phyloP scores from a whole-genome alignment of 2,329 filamentous ascomycete species.

The Bipolaris gigantea region DNA sequence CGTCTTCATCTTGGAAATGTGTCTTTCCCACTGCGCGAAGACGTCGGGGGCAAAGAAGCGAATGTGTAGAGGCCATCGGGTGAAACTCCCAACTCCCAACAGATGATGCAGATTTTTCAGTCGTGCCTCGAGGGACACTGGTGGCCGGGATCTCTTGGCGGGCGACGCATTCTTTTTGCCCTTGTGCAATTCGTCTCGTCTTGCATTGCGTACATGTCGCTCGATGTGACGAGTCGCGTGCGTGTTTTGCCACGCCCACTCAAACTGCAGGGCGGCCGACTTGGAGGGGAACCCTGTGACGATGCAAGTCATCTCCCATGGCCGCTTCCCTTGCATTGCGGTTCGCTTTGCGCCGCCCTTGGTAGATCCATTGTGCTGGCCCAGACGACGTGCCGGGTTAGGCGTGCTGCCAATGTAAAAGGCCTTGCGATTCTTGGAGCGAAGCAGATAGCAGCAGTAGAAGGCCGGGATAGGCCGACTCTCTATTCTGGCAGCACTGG shows the following conservation, averaged over 20 bases:
- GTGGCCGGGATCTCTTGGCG: constrained; percentile 51
- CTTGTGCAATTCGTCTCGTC: constrained; percentile 40
- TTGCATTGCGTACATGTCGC: constrained; percentile 34
- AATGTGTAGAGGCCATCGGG: constrained; percentile 77
- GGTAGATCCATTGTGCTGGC: constrained; percentile 85
- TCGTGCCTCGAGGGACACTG: constrained; percentile 66
- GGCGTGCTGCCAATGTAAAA: constrained; percentile 93
- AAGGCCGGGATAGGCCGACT: constrained; percentile 71
- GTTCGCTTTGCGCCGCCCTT: constrained; percentile 83
- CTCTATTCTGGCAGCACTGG: constrained; percentile 21
- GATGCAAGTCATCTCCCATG: constrained; percentile 79
- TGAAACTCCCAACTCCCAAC: constrained; percentile 76
- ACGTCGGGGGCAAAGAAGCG: constrained; percentile 77
- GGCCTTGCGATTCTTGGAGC: constrained; percentile 72
- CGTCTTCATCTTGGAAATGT: constrained; percentile 35
- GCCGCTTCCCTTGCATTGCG: constrained; percentile 66
- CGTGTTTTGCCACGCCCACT: constrained; percentile 94
- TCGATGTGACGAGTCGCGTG: constrained; percentile 79
- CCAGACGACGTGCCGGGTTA: constrained; percentile 78
- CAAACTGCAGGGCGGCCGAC: constrained; percentile 88
- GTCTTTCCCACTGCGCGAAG: constrained; percentile 67
- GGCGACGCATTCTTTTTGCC: constrained; percentile 35
- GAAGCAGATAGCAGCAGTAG: constrained; percentile 90
- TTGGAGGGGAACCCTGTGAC: constrained; percentile 88
- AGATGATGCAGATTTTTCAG: constrained; percentile 81